Evolutionary conservation across 495 filamentous ascomycete genomes (phyloP), one percentile per base, ranked within the genome.

Genomic region (Neohortaea acidophila): DNA sequence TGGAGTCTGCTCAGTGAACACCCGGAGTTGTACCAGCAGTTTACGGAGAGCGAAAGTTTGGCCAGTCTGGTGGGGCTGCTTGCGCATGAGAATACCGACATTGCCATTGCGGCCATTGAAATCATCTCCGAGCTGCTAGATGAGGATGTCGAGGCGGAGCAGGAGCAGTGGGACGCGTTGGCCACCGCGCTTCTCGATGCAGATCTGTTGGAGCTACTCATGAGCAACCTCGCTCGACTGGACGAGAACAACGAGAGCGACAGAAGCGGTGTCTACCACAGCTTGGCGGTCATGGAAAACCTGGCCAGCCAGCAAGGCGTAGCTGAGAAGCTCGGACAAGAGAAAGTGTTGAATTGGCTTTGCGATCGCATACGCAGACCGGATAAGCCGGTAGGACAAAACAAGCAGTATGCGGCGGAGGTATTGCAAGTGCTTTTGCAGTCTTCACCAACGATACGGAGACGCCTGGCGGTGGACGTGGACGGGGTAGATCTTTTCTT

Each of bases 21-120:
- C 54, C 66, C 87, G 6, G 79, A 81, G 27, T 66, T 96, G 11
- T 96, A 89, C 54, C 65, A 61, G 19, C 81, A 92, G 45, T 91
- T 99, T 50, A 71, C 76, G 11, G 77, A 75, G 36, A 55, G 92
- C 37, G 89, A 84, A 20, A 79, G 77, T 42, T 75, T 77, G 0
- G 75, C 59, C 0, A 81, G 77, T 13, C 59, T 99, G 38, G 81
- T 93, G 1, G 69, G 74, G 0, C 57, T 99, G 34, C 60, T 99
- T 19, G 77, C 87, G 5, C 89, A 96, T 53, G 89, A 99, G 51
- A 99, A 99, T 58, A 83, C 86, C 1, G 89, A 99, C 58, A 92
- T 99, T 45, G 85, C 89, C 5, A 93, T 94, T 45, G 83, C 78
- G 50, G 80, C 77, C 0, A 74, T 94, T 4, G 84, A 96, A 55